phyloP scores from a whole-genome alignment of 495 filamentous ascomycete genomes.

The Aspergillus nanangensis region DNA sequence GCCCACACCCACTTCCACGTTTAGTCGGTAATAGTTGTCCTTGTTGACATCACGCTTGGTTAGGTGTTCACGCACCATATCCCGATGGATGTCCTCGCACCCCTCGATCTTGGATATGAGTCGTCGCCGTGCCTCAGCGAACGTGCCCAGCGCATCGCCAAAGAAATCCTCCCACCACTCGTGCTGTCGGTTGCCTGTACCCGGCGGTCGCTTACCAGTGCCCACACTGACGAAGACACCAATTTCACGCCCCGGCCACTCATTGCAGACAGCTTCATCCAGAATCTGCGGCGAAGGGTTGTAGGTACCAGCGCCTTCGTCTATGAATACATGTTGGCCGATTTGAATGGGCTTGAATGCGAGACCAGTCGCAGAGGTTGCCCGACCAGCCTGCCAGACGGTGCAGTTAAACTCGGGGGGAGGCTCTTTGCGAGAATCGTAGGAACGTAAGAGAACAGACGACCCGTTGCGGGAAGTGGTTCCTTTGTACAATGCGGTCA shows the following conservation, averaged over 20 bases:
- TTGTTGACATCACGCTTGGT: conserved; percentile 72
- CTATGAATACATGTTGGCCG: conserved; percentile 87
- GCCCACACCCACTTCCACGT: conserved; percentile 94
- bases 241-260: conserved; percentile 90
- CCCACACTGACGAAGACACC: conserved; percentile 89
- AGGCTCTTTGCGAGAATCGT: conserved; percentile 88
- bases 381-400: conserved; percentile 93
- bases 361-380: conserved; percentile 85
- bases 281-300: conserved; percentile 83
- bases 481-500: conserved; percentile 89
- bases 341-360: conserved; percentile 96
- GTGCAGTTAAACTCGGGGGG: conserved; percentile 84
- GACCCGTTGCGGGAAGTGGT: conserved; percentile 58
- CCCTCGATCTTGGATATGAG: conserved; percentile 89
- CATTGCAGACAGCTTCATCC: conserved; percentile 85
- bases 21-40: conserved; percentile 95
- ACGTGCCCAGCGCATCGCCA: conserved; percentile 65
- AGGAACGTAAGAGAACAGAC: conserved; percentile 78
- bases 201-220: conserved; percentile 80
- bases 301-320: conserved; percentile 88
- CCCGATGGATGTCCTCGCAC: conserved; percentile 85
- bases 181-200: conserved; percentile 60
- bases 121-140: conserved; percentile 79
- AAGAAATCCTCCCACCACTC: conserved; percentile 94
- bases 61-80: conserved; percentile 74